Conservation (phyloP, 2,329 filamentous ascomycete genomes). For the Exserohilum turcica region DNA sequence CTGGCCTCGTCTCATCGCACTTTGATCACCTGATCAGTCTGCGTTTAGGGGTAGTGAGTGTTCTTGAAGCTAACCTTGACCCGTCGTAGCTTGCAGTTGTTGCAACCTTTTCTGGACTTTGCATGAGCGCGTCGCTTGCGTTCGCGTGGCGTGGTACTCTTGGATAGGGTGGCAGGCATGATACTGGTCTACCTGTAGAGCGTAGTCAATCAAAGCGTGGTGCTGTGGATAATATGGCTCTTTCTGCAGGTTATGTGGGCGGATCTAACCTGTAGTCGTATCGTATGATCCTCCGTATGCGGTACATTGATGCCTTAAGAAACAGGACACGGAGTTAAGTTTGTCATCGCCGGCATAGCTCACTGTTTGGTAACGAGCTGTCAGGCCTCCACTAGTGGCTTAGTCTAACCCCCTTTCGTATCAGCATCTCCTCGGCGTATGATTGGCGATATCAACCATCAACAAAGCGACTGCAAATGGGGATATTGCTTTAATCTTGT, state of each 20-base stretch:
- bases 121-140: conserved; percentile 50
- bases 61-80: conserved; percentile 53
- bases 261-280: background rate
- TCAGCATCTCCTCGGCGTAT: background rate
- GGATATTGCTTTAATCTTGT: background rate
- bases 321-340: background rate
- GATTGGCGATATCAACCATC: conserved; percentile 2
- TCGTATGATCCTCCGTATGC: background rate
- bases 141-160: conserved; percentile 6
- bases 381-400: background rate
- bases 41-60: background rate
- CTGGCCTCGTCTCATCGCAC: conserved; percentile 61
- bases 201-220: background rate
- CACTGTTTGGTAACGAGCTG: background rate
- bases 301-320: background rate
- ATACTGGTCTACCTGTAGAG: background rate
- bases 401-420: conserved; percentile 15
- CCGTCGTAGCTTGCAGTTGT: conserved; percentile 61
- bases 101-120: conserved; percentile 61
- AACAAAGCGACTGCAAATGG: background rate
- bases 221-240: background rate
- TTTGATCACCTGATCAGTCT: conserved; percentile 28
- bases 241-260: background rate
- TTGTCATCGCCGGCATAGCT: background rate
- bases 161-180: conserved; percentile 25